Evolutionary conservation across 768 basidiomycete genomes (phyloP).

Genomic region (Zangia roseola): DNA sequence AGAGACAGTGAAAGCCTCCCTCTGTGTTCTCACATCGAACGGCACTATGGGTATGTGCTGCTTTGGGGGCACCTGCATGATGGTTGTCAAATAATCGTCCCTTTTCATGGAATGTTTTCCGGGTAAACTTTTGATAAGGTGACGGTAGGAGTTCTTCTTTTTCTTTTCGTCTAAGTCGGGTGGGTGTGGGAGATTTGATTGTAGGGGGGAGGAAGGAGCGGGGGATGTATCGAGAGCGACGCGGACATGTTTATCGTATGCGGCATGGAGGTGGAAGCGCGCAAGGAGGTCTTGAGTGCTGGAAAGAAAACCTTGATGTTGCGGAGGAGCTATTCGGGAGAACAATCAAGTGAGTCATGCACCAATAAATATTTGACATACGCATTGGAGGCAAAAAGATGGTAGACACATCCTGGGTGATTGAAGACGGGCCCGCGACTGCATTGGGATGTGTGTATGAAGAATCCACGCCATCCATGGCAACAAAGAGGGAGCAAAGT

Average conservation of each 20-base stretch:
- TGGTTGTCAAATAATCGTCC: conserved; percentile 65
- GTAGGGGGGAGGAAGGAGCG: conserved; percentile 29
- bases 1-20: conserved; percentile 71
- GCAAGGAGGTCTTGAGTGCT: conserved; percentile 80
- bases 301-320: conserved; percentile 45
- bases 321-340: conserved; percentile 30
- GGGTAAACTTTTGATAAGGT: conserved; percentile 73
- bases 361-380: conserved; percentile 20
- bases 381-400: conserved; percentile 34
- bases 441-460: conserved; percentile 45
- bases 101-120: conserved; percentile 83
- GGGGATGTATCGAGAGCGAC: conserved; percentile 35
- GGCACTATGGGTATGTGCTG: conserved; percentile 59
- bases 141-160: conserved; percentile 75
- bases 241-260: conserved; percentile 85
- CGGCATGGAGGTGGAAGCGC: conserved; percentile 65
- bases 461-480: conserved; percentile 30
- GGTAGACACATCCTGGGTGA: conserved; percentile 18
- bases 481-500: conserved; percentile 16
- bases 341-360: conserved; percentile 12
- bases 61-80: conserved; percentile 70
- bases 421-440: conserved; percentile 60
- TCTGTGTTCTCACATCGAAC: conserved; percentile 66
- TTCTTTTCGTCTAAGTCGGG: conserved; percentile 59
- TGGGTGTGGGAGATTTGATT: conserved; percentile 45